phyloP scores from a whole-genome alignment of 305 asterid genomes.

The Ajuga reptans region DNA sequence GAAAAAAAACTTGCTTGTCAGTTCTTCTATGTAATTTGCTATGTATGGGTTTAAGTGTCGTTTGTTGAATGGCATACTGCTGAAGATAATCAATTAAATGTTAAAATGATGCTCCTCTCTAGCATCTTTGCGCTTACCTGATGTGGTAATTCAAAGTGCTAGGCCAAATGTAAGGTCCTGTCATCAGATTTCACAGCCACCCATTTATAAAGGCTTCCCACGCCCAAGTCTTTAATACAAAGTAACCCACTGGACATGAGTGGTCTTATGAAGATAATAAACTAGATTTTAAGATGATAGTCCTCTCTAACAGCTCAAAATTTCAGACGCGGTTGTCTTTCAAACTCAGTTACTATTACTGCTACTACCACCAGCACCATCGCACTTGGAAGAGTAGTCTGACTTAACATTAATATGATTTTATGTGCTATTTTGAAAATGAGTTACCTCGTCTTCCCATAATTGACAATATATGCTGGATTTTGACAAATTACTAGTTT shows the following conservation, averaged over 20 bases:
- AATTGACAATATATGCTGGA: slow-evolving; percentile 12
- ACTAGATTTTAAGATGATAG: not conserved
- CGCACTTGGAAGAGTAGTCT: not conserved
- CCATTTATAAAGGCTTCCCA: not conserved
- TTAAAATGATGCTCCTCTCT: not conserved
- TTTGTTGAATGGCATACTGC: slow-evolving; percentile 8
- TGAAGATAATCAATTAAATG: not conserved
- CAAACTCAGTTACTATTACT: not conserved
- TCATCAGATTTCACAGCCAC: not conserved
- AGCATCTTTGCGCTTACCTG: not conserved
- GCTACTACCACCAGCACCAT: not conserved
- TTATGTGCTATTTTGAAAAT: not conserved
- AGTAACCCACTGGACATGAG: not conserved
- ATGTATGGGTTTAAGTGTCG: slow-evolving; percentile 3
- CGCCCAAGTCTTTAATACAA: not conserved
- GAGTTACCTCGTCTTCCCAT: slow-evolving; percentile 6
- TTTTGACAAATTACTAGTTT: slow-evolving; percentile 8
- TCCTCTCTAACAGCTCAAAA: not conserved
- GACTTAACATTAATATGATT: not conserved
- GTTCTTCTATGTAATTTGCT: not conserved
- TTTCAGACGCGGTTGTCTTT: not conserved
- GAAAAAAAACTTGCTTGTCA: not conserved
- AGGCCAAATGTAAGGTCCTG: not conserved
- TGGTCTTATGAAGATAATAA: not conserved
- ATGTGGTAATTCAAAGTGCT: not conserved